These are phyloP conservation scores for Colletotrichum siamense DNA, from an alignment of 2,329 filamentous ascomycete genomes.

Conservation along the genomic window DNA sequence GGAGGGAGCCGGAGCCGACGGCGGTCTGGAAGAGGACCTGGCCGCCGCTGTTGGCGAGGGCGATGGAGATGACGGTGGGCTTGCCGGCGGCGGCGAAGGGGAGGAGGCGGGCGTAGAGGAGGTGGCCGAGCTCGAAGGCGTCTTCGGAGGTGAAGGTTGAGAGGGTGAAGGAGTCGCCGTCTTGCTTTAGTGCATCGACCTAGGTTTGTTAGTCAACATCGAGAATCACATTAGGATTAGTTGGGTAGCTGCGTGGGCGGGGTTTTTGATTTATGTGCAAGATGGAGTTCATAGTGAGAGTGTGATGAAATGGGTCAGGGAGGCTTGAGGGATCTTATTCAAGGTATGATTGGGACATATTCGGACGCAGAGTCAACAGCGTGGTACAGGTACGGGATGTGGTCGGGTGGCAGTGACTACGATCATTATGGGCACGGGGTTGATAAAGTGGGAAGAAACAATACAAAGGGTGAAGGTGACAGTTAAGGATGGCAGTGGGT, in stretches of 20 bases:
- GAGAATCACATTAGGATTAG: no score
- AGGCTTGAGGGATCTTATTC: not conserved
- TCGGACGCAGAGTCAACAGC: no score
- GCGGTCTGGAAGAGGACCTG: conserved; percentile 75
- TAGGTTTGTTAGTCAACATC: not conserved
- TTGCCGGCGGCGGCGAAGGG: conserved; percentile 42
- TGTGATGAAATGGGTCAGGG: not conserved
- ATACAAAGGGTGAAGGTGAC: no score
- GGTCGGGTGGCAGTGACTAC: not conserved
- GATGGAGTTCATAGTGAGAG: not conserved
- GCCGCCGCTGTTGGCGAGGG: conserved; percentile 53
- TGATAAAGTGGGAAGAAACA: not conserved
- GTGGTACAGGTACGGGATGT: not conserved
- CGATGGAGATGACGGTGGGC: conserved; percentile 68
- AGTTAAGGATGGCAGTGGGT: not conserved
- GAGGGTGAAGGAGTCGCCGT: conserved; percentile 49
- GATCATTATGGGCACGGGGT: not conserved
- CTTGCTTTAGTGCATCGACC: conserved; percentile 34
- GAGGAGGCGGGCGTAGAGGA: conserved; percentile 67
- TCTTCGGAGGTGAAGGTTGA: conserved; percentile 66
- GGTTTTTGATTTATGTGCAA: not conserved
- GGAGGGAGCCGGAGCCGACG: conserved; percentile 69
- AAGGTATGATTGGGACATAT: not conserved
- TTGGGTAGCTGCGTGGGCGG: not conserved
- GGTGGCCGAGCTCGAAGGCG: conserved; percentile 69